Base-by-base conservation (phyloP, 129 eudicot species). In the Flaveria ramosissima region DNA sequence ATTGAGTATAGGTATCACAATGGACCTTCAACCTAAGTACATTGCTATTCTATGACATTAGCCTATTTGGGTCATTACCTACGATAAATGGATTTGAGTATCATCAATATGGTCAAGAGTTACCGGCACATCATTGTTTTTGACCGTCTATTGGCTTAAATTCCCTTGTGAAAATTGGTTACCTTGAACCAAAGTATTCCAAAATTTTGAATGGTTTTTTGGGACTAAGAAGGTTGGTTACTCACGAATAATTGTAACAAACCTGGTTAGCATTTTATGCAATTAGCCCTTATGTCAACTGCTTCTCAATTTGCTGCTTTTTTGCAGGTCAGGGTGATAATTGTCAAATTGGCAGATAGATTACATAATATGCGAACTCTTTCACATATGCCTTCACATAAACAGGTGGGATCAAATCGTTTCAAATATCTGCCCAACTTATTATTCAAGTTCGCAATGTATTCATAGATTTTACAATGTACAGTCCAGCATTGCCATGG, bases 321-420 rank as follows among this genome's bases (percentile, higher is more conserved):
- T 36, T 75, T 78, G 76, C 88, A 95, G 99, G 99, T 95, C 48
- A 93, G 99, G 72, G 99, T 95, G 51, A 95, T 95, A 74, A 95
- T 95, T 48, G 99, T 95, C 71, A 95, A 95, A 86, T 85, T 95
- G 80, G 99, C 99, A 68, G 99, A 95, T 82, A 89, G 99, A 86
- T 84, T 95, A 78, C 99, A 95, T 81, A 95, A 95, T 85, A 95
- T 95, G 99, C 88, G 97, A 21, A 95, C 99, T 67, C 99, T 95
- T 83, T 83, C 97, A 48, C 91, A 95, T 76, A 95, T 95, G 99
- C 99, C 99, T 80, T 89, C 96, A 27, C 97, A 92, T 70, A 95
- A 95, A 85, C 99, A 95, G 99, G 99, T 95, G 41, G 16, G 42
- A n/a, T 68, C 17, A 61, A 23, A 32, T 75, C 83, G 13, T 67